phyloP scores from a whole-genome alignment of 1,139 yeast genomes.

The Scheffersomyces lignicola region DNA sequence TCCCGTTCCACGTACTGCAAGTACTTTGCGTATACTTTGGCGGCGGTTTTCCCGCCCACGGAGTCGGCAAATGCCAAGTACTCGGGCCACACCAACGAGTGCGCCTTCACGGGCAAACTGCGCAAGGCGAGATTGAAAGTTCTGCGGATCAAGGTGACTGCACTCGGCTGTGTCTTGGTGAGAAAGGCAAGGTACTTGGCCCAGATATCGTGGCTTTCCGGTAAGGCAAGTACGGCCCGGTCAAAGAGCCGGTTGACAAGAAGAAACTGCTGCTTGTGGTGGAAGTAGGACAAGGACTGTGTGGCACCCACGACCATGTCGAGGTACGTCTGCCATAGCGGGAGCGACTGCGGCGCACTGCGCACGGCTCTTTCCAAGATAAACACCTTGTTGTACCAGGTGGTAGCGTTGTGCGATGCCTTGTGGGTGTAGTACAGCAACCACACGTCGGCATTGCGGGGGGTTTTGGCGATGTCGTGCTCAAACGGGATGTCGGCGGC shows the following conservation, averaged over 20 bases:
- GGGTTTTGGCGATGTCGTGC: constrained; percentile 43
- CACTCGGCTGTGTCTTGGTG: constrained; percentile 25
- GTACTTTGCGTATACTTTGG: constrained; percentile 45
- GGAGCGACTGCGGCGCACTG: constrained; percentile 48
- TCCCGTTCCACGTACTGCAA: constrained; percentile 27
- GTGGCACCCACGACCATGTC: constrained; percentile 36
- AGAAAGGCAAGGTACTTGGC: constrained; percentile 50
- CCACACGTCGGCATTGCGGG: constrained; percentile 52
- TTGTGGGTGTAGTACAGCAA: constrained; percentile 46
- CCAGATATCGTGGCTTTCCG: constrained; percentile 58
- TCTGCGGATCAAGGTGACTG: constrained; percentile 45
- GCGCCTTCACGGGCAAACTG: constrained; percentile 52
- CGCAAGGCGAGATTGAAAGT: constrained; percentile 56
- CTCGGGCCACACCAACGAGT: constrained; percentile 60
- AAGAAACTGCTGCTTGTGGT: constrained; percentile 27
- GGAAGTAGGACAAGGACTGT: constrained; percentile 26
- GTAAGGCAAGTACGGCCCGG: constrained; percentile 43
- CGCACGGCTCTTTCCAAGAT: constrained; percentile 56
- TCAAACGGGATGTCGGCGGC: constrained; percentile 47
- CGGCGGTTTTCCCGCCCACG: constrained; percentile 45
- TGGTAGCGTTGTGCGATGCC: constrained; percentile 9
- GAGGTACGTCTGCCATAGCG: constrained; percentile 58
- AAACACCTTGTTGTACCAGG: constrained; percentile 36
- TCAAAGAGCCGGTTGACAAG: constrained; percentile 47
- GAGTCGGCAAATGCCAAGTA: constrained; percentile 52